These are phyloP conservation scores for Eucalyptus tenuipes DNA, from an alignment of 345 rosid genomes.

Conservation along the genomic window DNA sequence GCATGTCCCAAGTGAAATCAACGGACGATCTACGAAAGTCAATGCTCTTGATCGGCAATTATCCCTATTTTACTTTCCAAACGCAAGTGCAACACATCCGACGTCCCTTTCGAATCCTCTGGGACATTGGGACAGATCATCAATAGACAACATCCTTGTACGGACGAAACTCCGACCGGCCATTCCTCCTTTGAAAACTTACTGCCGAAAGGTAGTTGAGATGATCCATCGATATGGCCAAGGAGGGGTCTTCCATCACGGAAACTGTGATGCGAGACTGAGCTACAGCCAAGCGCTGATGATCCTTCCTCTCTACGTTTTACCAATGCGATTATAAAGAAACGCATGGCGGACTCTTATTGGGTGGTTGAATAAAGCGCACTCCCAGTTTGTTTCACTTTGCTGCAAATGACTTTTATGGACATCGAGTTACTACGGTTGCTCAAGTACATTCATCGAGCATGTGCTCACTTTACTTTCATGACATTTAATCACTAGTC, in stretches of 20 bases:
- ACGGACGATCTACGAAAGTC: not conserved
- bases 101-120: not conserved
- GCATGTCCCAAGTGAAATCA: not conserved
- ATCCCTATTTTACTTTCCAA: not conserved
- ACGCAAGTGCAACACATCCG: not conserved
- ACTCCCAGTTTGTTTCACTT: not conserved
- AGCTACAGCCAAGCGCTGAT: not conserved
- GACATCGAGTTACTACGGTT: not conserved
- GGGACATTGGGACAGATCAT: not conserved
- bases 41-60: not conserved
- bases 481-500: not conserved
- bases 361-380: not conserved
- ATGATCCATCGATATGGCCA: not conserved
- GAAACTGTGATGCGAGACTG: not conserved
- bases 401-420: not conserved
- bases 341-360: too few species aligned
- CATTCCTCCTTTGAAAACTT: not conserved
- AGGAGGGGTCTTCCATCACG: not conserved
- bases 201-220: not conserved
- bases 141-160: not conserved
- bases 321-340: not conserved
- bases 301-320: not conserved
- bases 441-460: not conserved
- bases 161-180: not conserved
- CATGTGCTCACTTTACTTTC: not conserved